Base-by-base conservation (phyloP, 768 basidiomycete species). In the Pisolithus albus region DNA sequence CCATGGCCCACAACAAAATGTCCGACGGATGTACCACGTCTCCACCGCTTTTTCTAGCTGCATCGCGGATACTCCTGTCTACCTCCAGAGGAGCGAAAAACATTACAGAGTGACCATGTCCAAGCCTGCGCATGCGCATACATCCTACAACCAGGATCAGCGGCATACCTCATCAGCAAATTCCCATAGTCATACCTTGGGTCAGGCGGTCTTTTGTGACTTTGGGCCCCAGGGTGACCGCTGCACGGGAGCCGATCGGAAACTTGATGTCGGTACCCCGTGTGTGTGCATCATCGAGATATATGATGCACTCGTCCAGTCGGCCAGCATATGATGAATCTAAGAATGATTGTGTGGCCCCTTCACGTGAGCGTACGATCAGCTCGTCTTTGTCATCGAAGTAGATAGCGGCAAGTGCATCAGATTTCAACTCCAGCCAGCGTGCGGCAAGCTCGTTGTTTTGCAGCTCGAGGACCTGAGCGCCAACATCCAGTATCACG, bases 51-150 rank as follows among this genome's bases (percentile, higher is more conserved):
- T 64, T 66, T 15, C 13, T 26, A 21, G 57, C 52, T 18, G 64
- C 52, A 6, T 50, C 49, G 37, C 72, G 70, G 42, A 80, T 77
- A 1, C 54, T 52, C 45, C 56, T 57, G 50, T 74, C 71, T 6
- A 77, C 64, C 41, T 78, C 72, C 0, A 60, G 61, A n/a, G 78
- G 71, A 1, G 75, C 77, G 41, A 75, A 75, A 55, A 80, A 79
- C 52, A 74, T 62, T 23, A 78, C 58, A 3, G 77, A 73, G 51
- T 80, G 78, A 0, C 71, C 73, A 11, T 64, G 59, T 11, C 78
- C 79, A 0, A 80, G 68, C 55, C 71, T 70, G 13, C 79, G 60
- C 78, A 80, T 77, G 8, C 78, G 67, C 79, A 79, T 80, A 47
- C 78, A 79, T 4, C 76, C 78, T 78, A 11, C 62, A 61, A 59